Evolutionary conservation across 495 filamentous ascomycete species (phyloP).

Genomic region (Immersiella caudata): DNA sequence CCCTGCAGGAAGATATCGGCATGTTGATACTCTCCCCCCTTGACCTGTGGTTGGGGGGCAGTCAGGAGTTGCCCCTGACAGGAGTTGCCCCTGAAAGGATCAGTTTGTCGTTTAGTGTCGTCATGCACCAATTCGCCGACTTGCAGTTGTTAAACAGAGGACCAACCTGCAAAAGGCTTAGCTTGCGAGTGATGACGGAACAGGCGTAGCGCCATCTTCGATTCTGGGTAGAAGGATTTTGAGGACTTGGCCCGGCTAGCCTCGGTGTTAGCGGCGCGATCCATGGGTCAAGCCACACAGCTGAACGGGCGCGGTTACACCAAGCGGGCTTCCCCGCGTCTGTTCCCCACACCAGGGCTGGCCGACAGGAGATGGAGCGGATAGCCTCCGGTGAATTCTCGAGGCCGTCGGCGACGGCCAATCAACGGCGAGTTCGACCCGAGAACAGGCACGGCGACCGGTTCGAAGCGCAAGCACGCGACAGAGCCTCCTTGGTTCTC

Average conservation of each 20-base stretch:
- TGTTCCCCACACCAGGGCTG: background rate
- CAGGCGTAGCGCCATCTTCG: background rate
- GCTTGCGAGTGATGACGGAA: background rate
- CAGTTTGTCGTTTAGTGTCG: too few species aligned
- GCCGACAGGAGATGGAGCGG: slow-evolving; percentile 2
- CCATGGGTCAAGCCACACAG: background rate
- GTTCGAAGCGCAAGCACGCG: slow-evolving; percentile 12
- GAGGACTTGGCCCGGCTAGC: background rate
- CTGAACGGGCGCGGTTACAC: background rate
- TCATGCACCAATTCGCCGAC: background rate
- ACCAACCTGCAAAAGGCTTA: background rate
- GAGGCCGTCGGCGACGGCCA: slow-evolving; percentile 25
- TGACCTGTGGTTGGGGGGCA: background rate
- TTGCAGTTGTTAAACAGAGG: background rate
- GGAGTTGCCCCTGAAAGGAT: background rate
- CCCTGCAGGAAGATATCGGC: background rate
- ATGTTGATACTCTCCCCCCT: background rate
- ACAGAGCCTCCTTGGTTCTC: slow-evolving; percentile 33
- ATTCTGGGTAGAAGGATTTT: background rate
- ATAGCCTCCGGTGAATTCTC: slow-evolving; percentile 33
- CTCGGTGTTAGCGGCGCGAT: background rate
- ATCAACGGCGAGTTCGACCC: slow-evolving; percentile 29
- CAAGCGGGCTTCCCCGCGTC: slow-evolving; percentile 19
- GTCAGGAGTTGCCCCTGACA: background rate
- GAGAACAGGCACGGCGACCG: slow-evolving; percentile 17